Base-by-base conservation (phyloP, 2,329 filamentous ascomycete genomes). In the Phyllosticta citrichinensis region DNA sequence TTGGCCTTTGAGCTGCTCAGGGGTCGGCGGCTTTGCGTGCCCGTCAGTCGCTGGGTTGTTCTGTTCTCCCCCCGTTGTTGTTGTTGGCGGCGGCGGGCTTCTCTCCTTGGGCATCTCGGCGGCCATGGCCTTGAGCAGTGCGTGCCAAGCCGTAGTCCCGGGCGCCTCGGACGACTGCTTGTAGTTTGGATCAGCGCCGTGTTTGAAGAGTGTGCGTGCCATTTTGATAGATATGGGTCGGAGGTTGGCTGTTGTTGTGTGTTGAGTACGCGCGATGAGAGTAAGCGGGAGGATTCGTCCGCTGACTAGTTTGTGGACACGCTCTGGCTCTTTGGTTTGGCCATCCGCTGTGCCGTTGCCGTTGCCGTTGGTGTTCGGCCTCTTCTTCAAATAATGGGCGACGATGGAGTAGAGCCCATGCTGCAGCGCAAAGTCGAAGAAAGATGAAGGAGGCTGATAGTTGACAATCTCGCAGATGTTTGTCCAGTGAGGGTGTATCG, bases 351-450 rank as follows among this genome's bases (percentile, higher is more conserved):
- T 33, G 30, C 22, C 22, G 5, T 30, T 30, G 25, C 25, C 33
- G 33, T 40, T 40, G 33, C 33, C 33, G 10, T 40, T 40, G 33
- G 10, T 11, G 33, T 40, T 40, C 6, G 27, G 6, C 9, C 6
- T 25, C 22, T 60, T 40, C 14, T 19, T 17, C 22, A 60, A 52
- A 20, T 35, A 33, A 24, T 60, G 20, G 11, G 55, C 52, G 40
- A 60, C 52, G 25, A 54, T 51, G 35, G 58, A 60, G 52, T 55
- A 55, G 24, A 60, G 55, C n/a, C 52, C 52, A 22, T 25, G 27
- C 11, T 50, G 35, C 24, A 60, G 55, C 24, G 35, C 52, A 20
- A 60, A 60, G n/a, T 60, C 58, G 19, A 60, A 60, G 24, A 60
- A 55, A 17, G 52, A 55, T 3, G 58, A 60, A 2, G 58, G 58